Evolutionary conservation across 352 stramenopile species (phyloP).

Genomic region (Phytophthora pistaciae): DNA sequence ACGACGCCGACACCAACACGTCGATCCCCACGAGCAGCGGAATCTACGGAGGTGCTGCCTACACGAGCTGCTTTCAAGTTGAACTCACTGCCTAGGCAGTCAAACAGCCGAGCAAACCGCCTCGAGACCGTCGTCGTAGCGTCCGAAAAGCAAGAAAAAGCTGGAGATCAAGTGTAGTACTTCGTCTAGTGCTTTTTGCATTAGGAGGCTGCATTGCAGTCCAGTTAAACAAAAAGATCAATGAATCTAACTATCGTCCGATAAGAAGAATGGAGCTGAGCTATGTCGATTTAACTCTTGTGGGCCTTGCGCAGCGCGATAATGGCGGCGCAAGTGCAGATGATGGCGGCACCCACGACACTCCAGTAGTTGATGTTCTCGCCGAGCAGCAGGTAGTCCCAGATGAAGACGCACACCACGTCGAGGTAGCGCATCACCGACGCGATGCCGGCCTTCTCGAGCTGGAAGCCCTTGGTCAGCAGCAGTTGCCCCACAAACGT

Average conservation of each 20-base stretch:
- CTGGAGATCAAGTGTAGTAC: not conserved
- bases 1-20: conserved; percentile 58
- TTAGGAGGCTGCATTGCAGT: not conserved
- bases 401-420: conserved; percentile 88
- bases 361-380: conserved; percentile 82
- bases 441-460: conserved; percentile 85
- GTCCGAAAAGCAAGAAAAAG: conserved; percentile 4
- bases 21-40: conserved; percentile 54
- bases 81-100: conserved; percentile 45
- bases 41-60: conserved; percentile 61
- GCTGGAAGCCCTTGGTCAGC: conserved; percentile 84
- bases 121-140: conserved; percentile 12
- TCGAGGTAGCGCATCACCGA: conserved; percentile 89
- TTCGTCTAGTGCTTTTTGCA: too few species aligned
- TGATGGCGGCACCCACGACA: conserved; percentile 74
- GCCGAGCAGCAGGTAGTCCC: conserved; percentile 67
- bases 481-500: conserved; percentile 76
- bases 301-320: conserved; percentile 72
- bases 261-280: conserved; percentile 3
- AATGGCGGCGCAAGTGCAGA: conserved; percentile 65
- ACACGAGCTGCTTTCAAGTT: conserved; percentile 72
- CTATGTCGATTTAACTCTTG: conserved; percentile 19
- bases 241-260: conserved; percentile 18
- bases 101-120: not conserved
- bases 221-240: conserved; percentile 9